Evolutionary conservation across 2,329 filamentous ascomycete genomes (phyloP), one percentile per base, ranked within the genome.

Genomic region (Ceratocystis lukuohia): DNA sequence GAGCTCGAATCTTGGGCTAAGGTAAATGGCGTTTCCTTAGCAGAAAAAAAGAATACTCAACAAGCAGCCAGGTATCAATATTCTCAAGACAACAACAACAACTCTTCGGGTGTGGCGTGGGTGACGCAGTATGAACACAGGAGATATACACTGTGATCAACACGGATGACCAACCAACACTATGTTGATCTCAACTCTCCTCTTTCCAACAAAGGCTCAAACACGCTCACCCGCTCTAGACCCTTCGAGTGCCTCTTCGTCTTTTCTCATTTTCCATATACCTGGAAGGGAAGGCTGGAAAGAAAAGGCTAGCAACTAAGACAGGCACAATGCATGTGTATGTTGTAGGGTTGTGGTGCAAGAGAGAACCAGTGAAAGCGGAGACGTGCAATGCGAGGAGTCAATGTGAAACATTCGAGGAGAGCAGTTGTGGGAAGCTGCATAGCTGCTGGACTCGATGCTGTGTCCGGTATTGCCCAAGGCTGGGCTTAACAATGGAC

Each of bases 361-460:
- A 8, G 37, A 28, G 25, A 30, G 46, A 50, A 22, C 6, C 53
- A 28, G 15, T 30, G 22, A 57, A 30, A 57, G 53, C 53, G 53
- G 53, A 57, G 53, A 57, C 53, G n/a, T 57, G 22, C 25, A 57
- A 57, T 57, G 53, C 53, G 53, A 57, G 53, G 53, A 57, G 53
- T 28, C 10, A 22, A 57, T 33, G 22, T 57, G 53, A 57, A 30
- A 57, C 53, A 57, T 57, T 57, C 25, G 53, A 57, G 53, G 53
- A 57, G 53, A 15, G 53, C 25, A 28, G 30, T 1, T 57, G 30
- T 57, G 53, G 53, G 22, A 17, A 57, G 12, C 15, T 30, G 25
- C 53, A 57, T 57, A 30, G 25, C 4, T 41, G 53, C 20, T 30
- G 53, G 53, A 30, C 30, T 30, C 53, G 53, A 57, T 57, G 53